These are phyloP conservation scores for Trametes elegans DNA, from an alignment of 768 basidiomycete genomes.

Conservation along the genomic window DNA sequence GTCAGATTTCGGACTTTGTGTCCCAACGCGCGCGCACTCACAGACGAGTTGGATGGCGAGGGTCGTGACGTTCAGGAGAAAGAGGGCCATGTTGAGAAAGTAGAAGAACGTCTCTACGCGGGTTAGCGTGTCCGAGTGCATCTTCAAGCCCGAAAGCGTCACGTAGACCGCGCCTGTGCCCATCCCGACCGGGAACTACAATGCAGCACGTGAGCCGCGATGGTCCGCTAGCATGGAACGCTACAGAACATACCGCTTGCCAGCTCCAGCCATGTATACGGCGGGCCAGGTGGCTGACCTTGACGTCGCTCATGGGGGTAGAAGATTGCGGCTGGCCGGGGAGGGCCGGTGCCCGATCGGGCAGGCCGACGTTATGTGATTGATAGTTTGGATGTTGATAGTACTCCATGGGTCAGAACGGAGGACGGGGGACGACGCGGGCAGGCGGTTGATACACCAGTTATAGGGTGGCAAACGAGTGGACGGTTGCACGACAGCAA, in stretches of 20 bases:
- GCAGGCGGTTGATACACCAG: not conserved
- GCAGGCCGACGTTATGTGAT: slow-evolving; percentile 11
- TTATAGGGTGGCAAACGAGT: slow-evolving; percentile 4
- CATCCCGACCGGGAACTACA: slow-evolving; percentile 50
- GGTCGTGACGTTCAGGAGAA: slow-evolving; percentile 41
- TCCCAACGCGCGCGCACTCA: slow-evolving; percentile 23
- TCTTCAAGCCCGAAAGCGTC: slow-evolving; percentile 41
- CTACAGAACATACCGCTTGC: slow-evolving; percentile 44
- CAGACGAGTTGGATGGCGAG: slow-evolving; percentile 43
- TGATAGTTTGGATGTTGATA: slow-evolving; percentile 5
- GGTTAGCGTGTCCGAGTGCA: slow-evolving; percentile 33
- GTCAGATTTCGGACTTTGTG: not conserved
- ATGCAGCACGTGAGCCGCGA: slow-evolving; percentile 6
- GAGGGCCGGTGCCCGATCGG: not conserved
- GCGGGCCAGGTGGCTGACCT: slow-evolving; percentile 37
- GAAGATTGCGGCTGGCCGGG: not conserved
- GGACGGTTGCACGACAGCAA: not conserved
- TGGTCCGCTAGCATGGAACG: slow-evolving; percentile 22
- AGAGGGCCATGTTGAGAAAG: slow-evolving; percentile 44
- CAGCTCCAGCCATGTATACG: slow-evolving; percentile 52
- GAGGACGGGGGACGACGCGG: not conserved
- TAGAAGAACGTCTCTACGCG: slow-evolving; percentile 43
- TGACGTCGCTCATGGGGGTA: not conserved
- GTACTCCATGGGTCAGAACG: slow-evolving; percentile 5
- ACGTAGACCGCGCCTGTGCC: slow-evolving; percentile 50